A percentile compares a stretch with the other conserved stretches of the same genome.
These are phyloP conservation scores for Podaxis rugospora DNA, from an alignment of 768 basidiomycete genomes.

Conservation along the genomic window DNA sequence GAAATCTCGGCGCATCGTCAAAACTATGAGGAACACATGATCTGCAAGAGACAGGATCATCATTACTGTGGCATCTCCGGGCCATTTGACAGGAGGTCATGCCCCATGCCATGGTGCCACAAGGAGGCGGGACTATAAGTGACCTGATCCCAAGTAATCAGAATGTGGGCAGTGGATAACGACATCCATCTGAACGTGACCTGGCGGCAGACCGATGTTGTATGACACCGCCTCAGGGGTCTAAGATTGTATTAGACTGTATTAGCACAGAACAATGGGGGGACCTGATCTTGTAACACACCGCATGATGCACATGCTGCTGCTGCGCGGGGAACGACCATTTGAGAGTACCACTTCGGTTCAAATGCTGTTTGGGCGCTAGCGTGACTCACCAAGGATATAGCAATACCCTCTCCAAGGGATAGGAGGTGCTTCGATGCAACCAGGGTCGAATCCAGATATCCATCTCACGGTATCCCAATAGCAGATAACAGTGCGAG, in stretches of 20 bases:
- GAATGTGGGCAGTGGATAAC: neutral
- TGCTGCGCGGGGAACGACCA: neutral
- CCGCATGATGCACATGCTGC: neutral
- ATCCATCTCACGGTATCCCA: neutral
- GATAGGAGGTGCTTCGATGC: neutral
- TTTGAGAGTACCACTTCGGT: neutral
- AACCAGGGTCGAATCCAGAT: neutral
- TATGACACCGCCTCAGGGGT: neutral
- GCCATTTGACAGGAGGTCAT: neutral
- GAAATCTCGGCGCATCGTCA: neutral
- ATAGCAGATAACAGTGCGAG: neutral
- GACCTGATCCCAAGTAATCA: neutral
- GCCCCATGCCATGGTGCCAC: neutral
- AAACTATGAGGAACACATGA: neutral
- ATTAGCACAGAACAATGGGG: neutral
- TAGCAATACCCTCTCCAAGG: neutral
- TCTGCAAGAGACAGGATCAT: neutral
- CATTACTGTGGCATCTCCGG: conserved; percentile 7
- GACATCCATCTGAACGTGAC: neutral
- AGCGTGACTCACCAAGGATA: neutral
- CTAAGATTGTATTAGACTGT: neutral
- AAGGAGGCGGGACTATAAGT: neutral
- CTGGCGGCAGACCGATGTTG: neutral
- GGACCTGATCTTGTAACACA: neutral
- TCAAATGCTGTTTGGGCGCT: neutral